These are phyloP conservation scores for Colletotrichum caudatum DNA, from an alignment of 2,329 filamentous ascomycete genomes.

Conservation along the genomic window DNA sequence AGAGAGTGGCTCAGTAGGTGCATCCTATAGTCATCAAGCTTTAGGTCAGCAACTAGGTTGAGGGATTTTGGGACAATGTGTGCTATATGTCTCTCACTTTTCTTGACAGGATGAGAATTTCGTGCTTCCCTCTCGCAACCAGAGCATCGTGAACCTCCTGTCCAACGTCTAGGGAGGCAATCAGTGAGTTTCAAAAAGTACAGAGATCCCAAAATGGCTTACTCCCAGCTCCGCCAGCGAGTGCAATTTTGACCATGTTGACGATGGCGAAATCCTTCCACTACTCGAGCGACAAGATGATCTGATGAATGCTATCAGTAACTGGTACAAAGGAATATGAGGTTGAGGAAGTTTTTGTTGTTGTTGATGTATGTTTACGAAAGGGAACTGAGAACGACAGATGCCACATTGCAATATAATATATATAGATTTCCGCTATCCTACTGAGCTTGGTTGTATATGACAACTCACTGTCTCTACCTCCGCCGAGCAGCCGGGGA, in stretches of 20 bases:
- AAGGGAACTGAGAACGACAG: rapidly evolving
- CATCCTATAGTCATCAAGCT: conserved; percentile 43
- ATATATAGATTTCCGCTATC: background rate
- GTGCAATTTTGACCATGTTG: conserved; percentile 45
- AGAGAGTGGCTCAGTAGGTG: conserved; percentile 24
- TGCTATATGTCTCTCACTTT: conserved; percentile 49
- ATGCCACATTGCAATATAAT: background rate
- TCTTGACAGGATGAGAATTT: conserved; percentile 64
- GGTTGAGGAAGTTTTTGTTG: background rate
- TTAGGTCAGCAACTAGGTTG: background rate
- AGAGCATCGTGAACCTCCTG: conserved; percentile 65
- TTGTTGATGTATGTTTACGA: background rate
- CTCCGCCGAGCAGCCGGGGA: background rate
- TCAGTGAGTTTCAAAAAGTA: background rate
- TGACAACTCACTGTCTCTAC: background rate
- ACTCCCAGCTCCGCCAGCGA: conserved; percentile 45
- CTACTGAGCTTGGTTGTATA: background rate
- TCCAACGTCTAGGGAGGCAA: conserved; percentile 58
- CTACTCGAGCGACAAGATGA: too few relatives aligned
- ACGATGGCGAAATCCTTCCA: background rate
- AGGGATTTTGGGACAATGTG: background rate
- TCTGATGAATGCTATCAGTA: too few relatives aligned
- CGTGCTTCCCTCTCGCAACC: conserved; percentile 61
- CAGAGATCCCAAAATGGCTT: background rate
- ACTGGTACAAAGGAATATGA: background rate